These are phyloP conservation scores for Nemania diffusa DNA, from an alignment of 2,329 filamentous ascomycete species.

Conservation along the genomic window DNA sequence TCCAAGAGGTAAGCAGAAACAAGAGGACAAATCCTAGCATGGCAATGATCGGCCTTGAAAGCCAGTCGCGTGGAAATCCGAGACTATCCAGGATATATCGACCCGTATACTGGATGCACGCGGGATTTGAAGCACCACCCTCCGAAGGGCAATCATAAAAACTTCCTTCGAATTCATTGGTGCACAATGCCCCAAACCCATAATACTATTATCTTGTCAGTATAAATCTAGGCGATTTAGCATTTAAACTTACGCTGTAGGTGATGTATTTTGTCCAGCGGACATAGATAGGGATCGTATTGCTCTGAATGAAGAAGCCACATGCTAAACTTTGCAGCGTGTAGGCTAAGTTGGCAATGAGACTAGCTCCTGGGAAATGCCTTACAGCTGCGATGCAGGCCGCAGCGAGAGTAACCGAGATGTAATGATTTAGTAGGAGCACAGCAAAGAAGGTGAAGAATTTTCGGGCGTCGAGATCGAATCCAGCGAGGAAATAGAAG, in stretches of 20 bases:
- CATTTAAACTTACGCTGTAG: conserved; percentile 61
- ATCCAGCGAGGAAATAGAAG: conserved; percentile 82
- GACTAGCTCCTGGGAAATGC: conserved; percentile 74
- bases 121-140: conserved; percentile 70
- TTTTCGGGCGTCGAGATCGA: conserved; percentile 68
- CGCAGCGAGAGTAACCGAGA: conserved; percentile 77
- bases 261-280: conserved; percentile 78
- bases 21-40: conserved; percentile 70
- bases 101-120: conserved; percentile 75
- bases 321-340: conserved; percentile 80
- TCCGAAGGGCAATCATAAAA: conserved; percentile 78
- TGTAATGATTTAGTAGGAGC: conserved; percentile 76
- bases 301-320: conserved; percentile 79
- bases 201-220: conserved; percentile 63
- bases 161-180: conserved; percentile 76
- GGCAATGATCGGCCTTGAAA: conserved; percentile 72
- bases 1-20: conserved; percentile 69
- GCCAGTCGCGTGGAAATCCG: conserved; percentile 74
- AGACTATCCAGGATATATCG: conserved; percentile 75
- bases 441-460: conserved; percentile 80
- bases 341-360: conserved; percentile 77
- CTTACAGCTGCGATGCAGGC: conserved; percentile 72
- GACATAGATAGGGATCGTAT: conserved; percentile 80
- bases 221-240: conserved; percentile 42
- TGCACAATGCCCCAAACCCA: conserved; percentile 74